Base-by-base conservation (phyloP, 108 stramenopile genomes). In the Asterionellopsis glacialis region DNA sequence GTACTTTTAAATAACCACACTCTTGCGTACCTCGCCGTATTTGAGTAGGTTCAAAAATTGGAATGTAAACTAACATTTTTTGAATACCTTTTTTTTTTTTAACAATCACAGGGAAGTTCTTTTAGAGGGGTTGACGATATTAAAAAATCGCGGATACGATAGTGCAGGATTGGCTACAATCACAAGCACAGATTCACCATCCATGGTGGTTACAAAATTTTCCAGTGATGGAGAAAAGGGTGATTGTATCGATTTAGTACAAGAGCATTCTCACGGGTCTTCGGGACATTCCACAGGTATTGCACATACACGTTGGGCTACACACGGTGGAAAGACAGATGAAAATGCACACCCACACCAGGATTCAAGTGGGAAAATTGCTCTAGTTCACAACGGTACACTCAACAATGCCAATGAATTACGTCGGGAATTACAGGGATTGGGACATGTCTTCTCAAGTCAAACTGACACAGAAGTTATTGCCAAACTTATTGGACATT, bases 381-480 rank as follows among this genome's bases (percentile, higher is more conserved):
- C 96, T 14, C 72, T 99, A n/a, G 97, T 97, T 18, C 99, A 99
- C 79, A 99, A 99, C 65, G 98, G 98, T 23, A 97, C 96, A n/a
- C 79, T 99, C 55, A 97, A 92, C 68, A 99, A 99, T 65, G 73
- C 95, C 55, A 86, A 90, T 51, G 89, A 90, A 45, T 72, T 99
- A n/a, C 76, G 95, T 45, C 72, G 84, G 11, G 86, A 88, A 62
- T 83, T 98, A 55, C 78, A 89, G 57, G 57, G 41, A 7, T 68
- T 81, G 28, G 97, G 97, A 25, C 87, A 97, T 55, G 54, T 55
- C 16, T 99, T 99, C 68, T 72, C 65, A 22, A 81, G 84, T 51
- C 94, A 98, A 68, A 99, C 99, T 0, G 99, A 99, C 83, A 97
- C 97, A 19, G 99, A 99, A 80, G 97, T 99, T 45, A 97, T 99